Base-by-base conservation (phyloP, 2,329 filamentous ascomycete species). In the Hymenoscyphus occultus region DNA sequence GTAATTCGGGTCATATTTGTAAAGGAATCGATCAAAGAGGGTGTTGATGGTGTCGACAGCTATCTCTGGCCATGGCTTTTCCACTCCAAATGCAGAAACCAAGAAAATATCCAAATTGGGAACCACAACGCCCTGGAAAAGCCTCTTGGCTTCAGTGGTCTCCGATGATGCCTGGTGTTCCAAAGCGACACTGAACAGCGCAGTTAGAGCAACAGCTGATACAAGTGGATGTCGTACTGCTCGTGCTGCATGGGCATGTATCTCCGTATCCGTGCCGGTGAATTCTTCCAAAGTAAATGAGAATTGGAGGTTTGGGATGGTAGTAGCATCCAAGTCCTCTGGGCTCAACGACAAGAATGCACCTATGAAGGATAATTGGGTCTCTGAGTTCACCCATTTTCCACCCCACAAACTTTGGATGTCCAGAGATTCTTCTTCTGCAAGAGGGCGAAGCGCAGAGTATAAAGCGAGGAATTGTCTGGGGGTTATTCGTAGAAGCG, bases 381-480 rank as follows among this genome's bases (percentile, higher is more conserved):
- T 92, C 68, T 96, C 88, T 14, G 90, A 86, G 70, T 96, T 86
- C 68, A 89, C 87, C 94, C 96, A 99, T 67, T 86, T 73, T 7
- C 93, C 93, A 65, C 93, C 93, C 93, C 95, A 98, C 28, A 99
- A 81, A 48, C 84, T 84, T 76, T 97, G 93, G 56, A 99, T 90
- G 74, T 97, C 92, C 71, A 98, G 87, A 32, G 81, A 80, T 16
- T 84, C 80, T 10, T 81, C 78, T n/a, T 84, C 81, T 62, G 93
- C 91, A 63, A 95, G 81, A 0, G 89, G 88, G 16, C 93, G 79
- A 35, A 99, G 80, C 4, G 91, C 90, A 63, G 90, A 85, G 79
- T 95, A 97, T 3, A 99, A 81, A 13, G 85, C 84, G 51, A 95
- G 79, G 70, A 99, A 97, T 70, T 97, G 93, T 54, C 85, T 80